Evolutionary conservation across 495 filamentous ascomycete genomes (phyloP).

Genomic region (Staphylotrichum longicolle): DNA sequence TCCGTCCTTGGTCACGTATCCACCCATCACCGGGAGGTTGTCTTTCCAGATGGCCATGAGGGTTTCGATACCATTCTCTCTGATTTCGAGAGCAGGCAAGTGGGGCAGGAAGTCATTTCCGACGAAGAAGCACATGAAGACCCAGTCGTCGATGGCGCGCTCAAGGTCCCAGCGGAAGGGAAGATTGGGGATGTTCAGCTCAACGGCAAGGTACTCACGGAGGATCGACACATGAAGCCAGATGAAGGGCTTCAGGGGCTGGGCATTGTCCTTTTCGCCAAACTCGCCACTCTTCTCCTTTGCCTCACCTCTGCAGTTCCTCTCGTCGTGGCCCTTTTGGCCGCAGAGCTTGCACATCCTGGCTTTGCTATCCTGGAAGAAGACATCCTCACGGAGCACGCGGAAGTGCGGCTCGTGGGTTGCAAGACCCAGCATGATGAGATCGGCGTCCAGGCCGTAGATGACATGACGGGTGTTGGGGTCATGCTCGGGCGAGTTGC

Average conservation of each 20-base stretch:
- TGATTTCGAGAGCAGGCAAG: constrained; percentile 91
- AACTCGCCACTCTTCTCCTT: constrained; percentile 84
- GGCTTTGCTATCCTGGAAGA: constrained; percentile 79
- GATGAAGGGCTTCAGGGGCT: constrained; percentile 83
- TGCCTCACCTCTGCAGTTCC: constrained; percentile 75
- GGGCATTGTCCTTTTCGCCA: constrained; percentile 73
- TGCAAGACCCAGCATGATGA: constrained; percentile 97
- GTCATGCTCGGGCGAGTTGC: constrained; percentile 83
- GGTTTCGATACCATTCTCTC: constrained; percentile 95
- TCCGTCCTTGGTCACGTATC: constrained; percentile 93
- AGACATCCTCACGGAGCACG: constrained; percentile 95
- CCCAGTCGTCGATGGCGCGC: constrained; percentile 97
- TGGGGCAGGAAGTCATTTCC: constrained; percentile 99
- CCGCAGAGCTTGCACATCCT: constrained; percentile 83
- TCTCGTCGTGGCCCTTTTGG: constrained; percentile 82
- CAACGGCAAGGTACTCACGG: constrained; percentile 87
- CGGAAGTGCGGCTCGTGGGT: constrained; percentile 98
- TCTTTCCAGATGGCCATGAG: constrained; percentile 94
- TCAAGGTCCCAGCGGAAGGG: constrained; percentile 85
- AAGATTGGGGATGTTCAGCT: constrained; percentile 74
- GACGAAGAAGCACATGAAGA: constrained; percentile 99
- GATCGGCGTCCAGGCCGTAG: constrained; percentile 92
- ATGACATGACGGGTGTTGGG: constrained; percentile 97
- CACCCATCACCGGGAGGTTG: constrained; percentile 85
- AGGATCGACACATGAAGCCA: constrained; percentile 94